These are phyloP conservation scores for Dendrobium officinale DNA, from an alignment of 106 monocot species.

Conservation along the genomic window DNA sequence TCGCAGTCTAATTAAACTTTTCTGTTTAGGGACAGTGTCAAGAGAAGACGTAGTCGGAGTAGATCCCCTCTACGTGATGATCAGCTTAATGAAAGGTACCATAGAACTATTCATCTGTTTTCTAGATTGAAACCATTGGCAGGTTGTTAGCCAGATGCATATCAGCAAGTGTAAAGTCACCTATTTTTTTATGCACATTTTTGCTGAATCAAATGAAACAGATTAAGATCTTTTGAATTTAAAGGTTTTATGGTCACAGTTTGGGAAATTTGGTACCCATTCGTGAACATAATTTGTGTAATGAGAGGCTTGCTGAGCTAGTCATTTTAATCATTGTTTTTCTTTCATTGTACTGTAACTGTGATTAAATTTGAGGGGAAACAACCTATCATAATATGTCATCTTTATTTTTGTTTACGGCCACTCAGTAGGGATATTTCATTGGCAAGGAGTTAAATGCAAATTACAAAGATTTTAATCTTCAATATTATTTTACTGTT, in stretches of 20 bases:
- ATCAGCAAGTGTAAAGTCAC: neutral
- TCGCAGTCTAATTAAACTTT: neutral
- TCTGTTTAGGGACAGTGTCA: neutral
- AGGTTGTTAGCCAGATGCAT: neutral
- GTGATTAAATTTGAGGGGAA: too few relatives aligned
- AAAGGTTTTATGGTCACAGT: neutral
- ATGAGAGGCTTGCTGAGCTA: neutral
- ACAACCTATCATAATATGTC: too few relatives aligned
- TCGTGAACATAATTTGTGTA: neutral
- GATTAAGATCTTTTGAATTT: neutral
- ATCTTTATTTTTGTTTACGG: neutral
- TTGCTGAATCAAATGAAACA: neutral
- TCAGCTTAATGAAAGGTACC: constrained; percentile 5
- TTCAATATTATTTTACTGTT: too few relatives aligned
- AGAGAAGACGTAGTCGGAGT: neutral
- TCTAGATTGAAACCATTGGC: neutral
- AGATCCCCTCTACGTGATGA: constrained; percentile 1
- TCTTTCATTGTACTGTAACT: too few relatives aligned
- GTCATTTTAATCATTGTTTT: neutral
- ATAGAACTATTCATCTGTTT: neutral
- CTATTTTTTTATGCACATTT: neutral
- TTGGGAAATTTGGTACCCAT: neutral
- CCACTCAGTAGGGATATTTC: neutral
- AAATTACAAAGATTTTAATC: too few relatives aligned
- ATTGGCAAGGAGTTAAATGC: neutral